Evolutionary conservation across 805 yeast genomes (phyloP).

Genomic region (Kuraishia capsulata): DNA sequence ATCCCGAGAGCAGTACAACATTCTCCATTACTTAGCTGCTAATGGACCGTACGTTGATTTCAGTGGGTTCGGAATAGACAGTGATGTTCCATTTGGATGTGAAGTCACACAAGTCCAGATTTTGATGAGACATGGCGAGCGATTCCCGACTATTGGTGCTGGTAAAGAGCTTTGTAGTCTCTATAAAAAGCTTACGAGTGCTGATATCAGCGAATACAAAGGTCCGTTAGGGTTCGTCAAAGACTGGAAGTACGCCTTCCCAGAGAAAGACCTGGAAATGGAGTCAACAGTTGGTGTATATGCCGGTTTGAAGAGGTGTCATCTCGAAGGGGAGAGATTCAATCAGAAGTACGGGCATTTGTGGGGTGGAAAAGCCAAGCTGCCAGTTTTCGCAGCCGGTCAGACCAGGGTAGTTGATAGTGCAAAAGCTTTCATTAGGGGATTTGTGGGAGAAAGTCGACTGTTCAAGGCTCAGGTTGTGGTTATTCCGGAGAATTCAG

Average conservation of each 20-base stretch:
- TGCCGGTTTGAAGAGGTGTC: slow-evolving; percentile 42
- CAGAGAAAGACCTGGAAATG: slow-evolving; percentile 12
- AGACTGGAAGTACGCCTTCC: slow-evolving; percentile 42
- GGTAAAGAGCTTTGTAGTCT: slow-evolving; percentile 14
- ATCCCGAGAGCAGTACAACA: slow-evolving; percentile 33
- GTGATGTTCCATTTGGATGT: slow-evolving; percentile 40
- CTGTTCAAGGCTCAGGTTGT: slow-evolving; percentile 24
- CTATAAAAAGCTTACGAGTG: slow-evolving; percentile 24
- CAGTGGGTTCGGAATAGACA: slow-evolving; percentile 43
- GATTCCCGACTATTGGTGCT: slow-evolving; percentile 50
- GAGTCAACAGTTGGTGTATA: slow-evolving; percentile 28
- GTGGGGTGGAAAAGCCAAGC: slow-evolving; percentile 22
- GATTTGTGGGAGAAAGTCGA: slow-evolving; percentile 27
- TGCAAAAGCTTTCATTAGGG: slow-evolving; percentile 46
- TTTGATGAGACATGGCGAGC: slow-evolving; percentile 71
- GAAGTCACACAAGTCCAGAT: slow-evolving; percentile 58
- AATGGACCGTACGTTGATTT: slow-evolving; percentile 46
- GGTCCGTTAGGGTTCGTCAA: slow-evolving; percentile 49
- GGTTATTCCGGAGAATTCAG: slow-evolving; percentile 36
- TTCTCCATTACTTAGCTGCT: slow-evolving; percentile 44
- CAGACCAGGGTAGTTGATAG: slow-evolving; percentile 48
- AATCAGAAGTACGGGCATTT: slow-evolving; percentile 40
- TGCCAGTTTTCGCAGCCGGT: slow-evolving; percentile 45
- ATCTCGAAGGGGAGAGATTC: slow-evolving; percentile 37
- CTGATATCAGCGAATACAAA: slow-evolving; percentile 24